phyloP scores from a whole-genome alignment of 2,329 filamentous ascomycete species.

The Gaeumannomyces tritici region DNA sequence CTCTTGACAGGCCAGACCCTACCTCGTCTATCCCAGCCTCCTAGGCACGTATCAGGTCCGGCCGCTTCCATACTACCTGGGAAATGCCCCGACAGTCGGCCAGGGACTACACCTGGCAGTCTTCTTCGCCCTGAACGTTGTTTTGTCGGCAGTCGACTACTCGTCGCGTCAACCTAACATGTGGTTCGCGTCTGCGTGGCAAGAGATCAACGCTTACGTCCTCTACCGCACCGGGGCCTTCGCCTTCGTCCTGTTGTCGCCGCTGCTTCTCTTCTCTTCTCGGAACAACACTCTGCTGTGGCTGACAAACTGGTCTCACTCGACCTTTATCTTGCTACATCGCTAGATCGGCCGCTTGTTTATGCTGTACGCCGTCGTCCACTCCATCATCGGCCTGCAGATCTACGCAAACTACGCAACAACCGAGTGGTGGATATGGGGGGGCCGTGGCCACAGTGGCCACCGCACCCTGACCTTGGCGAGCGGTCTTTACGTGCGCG shows the following conservation, averaged over 20 bases:
- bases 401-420: slow-evolving; percentile 13
- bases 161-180: too few species aligned
- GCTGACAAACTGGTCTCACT: slow-evolving; percentile 25
- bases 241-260: slow-evolving; percentile 21
- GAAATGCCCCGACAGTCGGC: too few species aligned
- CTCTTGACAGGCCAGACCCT: too few species aligned
- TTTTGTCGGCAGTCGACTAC: too few species aligned
- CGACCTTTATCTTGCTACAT: slow-evolving; percentile 25
- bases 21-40: too few species aligned
- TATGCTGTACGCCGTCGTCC: slow-evolving; percentile 17
- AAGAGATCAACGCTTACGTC: slow-evolving; percentile 15
- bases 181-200: too few species aligned
- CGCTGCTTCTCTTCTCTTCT: slow-evolving; percentile 20
- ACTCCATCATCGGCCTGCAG: slow-evolving; percentile 20
- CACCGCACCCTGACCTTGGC: slow-evolving; percentile 10
- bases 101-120: too few species aligned
- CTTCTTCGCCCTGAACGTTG: too few species aligned
- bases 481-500: slow-evolving; percentile 25
- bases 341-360: slow-evolving; percentile 21
- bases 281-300: slow-evolving; percentile 25
- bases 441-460: slow-evolving; percentile 25
- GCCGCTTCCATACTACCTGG: too few species aligned
- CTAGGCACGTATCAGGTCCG: too few species aligned
- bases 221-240: slow-evolving; percentile 26
- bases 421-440: slow-evolving; percentile 33